phyloP scores from a whole-genome alignment of 1,284 basidiomycete genomes.

The Malassezia caprae region DNA sequence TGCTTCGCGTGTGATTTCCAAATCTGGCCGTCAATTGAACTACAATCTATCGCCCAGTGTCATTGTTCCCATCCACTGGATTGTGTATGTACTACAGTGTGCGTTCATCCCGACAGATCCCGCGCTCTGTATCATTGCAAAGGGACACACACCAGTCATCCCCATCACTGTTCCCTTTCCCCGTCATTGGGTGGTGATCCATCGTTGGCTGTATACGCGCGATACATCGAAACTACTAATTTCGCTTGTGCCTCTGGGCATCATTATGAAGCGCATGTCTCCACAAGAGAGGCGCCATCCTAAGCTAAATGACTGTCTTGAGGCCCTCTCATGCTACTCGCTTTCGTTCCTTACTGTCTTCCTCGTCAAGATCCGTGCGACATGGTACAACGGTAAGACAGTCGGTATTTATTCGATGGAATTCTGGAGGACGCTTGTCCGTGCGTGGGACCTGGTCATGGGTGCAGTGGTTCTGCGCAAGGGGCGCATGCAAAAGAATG shows the following conservation, averaged over 20 bases:
- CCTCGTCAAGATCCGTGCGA: slow-evolving; percentile 9
- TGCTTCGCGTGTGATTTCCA: not conserved
- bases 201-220: slow-evolving; percentile 18
- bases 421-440: slow-evolving; percentile 9
- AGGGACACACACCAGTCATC: slow-evolving; percentile 5
- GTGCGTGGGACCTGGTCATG: slow-evolving; percentile 12
- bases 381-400: slow-evolving; percentile 13
- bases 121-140: not conserved
- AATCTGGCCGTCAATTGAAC: not conserved
- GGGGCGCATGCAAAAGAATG: slow-evolving; percentile 4
- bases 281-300: not conserved
- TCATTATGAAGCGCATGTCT: not conserved
- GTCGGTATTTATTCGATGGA: slow-evolving; percentile 9
- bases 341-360: slow-evolving; percentile 4
- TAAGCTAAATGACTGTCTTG: not conserved
- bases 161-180: slow-evolving; percentile 9
- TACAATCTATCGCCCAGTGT: slow-evolving; percentile 1
- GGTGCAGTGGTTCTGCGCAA: slow-evolving; percentile 8
- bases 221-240: slow-evolving; percentile 11
- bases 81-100: slow-evolving; percentile 19
- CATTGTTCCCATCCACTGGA: slow-evolving; percentile 17
- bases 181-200: slow-evolving; percentile 8
- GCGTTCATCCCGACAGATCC: slow-evolving; percentile 5
- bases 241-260: slow-evolving; percentile 7
- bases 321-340: slow-evolving; percentile 5